Percentiles rank a stretch among this genome's conserved stretches.
Conservation (phyloP, 257 asterid species). For the Datura wrightii region DNA sequence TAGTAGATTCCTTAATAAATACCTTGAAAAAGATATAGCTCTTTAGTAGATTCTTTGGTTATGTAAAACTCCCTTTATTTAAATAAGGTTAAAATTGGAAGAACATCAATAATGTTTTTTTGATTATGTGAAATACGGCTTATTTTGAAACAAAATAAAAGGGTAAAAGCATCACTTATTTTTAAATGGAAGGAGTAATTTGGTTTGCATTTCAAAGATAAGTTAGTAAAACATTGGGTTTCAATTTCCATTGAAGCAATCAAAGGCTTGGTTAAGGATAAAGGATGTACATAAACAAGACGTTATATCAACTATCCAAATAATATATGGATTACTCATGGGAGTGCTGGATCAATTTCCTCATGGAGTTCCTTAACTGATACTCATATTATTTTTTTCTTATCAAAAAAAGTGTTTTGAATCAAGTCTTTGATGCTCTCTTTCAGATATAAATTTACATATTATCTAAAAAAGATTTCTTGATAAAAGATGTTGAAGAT, state of each 20-base stretch:
- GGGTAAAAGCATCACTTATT: too few species aligned
- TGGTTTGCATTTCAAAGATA: neutral
- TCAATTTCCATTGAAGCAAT: neutral
- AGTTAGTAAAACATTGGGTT: neutral
- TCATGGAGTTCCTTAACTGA: neutral
- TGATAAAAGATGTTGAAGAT: conserved; percentile 3
- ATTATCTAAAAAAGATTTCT: neutral
- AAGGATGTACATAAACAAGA: neutral
- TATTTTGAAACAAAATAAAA: too few species aligned
- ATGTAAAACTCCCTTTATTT: too few species aligned
- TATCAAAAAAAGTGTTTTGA: neutral
- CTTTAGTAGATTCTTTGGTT: too few species aligned
- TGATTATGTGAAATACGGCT: too few species aligned
- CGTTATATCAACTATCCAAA: neutral
- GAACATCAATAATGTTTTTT: too few species aligned
- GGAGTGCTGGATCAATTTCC: neutral
- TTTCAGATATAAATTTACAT: neutral
- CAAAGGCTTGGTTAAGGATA: neutral
- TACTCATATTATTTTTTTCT: neutral
- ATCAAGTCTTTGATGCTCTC: neutral
- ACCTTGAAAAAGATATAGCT: too few species aligned
- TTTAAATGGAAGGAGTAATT: neutral
- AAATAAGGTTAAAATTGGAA: too few species aligned
- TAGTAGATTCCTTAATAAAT: too few species aligned
- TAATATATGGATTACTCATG: neutral